phyloP scores from a whole-genome alignment of 1,139 yeast species.

The Nakaseomyces glabratus region DNA sequence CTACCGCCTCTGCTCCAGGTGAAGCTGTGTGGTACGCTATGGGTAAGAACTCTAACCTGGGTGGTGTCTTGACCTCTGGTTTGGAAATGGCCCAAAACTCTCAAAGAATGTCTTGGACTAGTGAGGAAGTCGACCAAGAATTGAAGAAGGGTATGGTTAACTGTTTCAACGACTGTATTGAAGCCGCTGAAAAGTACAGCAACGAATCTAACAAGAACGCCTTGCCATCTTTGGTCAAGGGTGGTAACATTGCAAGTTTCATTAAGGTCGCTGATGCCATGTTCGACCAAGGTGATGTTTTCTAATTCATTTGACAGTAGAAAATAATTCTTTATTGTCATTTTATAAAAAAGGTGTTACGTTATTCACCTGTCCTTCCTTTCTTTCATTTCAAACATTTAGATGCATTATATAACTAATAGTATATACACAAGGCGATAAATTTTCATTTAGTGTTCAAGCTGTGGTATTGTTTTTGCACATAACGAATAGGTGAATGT shows the following conservation, averaged over 20 bases:
- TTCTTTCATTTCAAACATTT: too few species aligned
- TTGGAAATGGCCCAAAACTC: slow-evolving; percentile 99
- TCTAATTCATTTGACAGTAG: slow-evolving; percentile 14
- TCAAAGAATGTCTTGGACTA: slow-evolving; percentile 79
- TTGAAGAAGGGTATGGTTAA: slow-evolving; percentile 86
- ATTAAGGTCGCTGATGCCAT: slow-evolving; percentile 97
- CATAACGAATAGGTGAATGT: too few species aligned
- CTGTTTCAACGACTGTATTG: slow-evolving; percentile 88
- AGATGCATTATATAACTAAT: not conserved
- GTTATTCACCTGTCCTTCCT: too few species aligned
- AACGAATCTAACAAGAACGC: slow-evolving; percentile 46
- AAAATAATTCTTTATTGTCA: too few species aligned
- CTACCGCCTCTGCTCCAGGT: slow-evolving; percentile 36
- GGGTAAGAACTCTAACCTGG: slow-evolving; percentile 98
- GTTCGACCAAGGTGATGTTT: slow-evolving; percentile 94
- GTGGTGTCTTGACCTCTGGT: slow-evolving; percentile 99
- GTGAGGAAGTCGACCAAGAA: slow-evolving; percentile 80
- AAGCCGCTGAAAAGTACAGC: slow-evolving; percentile 74
- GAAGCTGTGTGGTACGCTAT: slow-evolving; percentile 93
- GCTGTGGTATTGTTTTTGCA: too few species aligned
- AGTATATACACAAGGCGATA: not conserved
- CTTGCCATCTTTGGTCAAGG: slow-evolving; percentile 90
- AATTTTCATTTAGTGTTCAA: too few species aligned
- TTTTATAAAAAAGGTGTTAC: too few species aligned
- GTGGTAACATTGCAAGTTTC: slow-evolving; percentile 99